Percentiles rank a stretch among this genome's conserved stretches.
These are phyloP conservation scores for Cryphonectria naterciae DNA, from an alignment of 2,329 filamentous ascomycete species.

Conservation along the genomic window DNA sequence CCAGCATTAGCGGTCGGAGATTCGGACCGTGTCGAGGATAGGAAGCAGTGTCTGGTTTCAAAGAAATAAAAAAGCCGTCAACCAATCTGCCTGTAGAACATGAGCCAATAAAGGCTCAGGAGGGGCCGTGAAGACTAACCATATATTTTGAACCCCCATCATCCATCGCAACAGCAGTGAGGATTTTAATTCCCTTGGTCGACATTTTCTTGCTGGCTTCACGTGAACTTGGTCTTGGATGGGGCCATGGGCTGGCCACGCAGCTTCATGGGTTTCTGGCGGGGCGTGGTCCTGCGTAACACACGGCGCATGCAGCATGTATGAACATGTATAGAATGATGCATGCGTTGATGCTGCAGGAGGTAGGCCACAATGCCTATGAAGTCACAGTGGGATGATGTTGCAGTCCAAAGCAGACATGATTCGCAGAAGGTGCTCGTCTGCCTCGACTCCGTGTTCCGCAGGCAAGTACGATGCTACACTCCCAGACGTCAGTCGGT, in stretches of 20 bases:
- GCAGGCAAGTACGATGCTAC: neutral
- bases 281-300: neutral
- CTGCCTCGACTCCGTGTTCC: neutral
- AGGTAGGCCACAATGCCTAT: neutral
- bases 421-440: neutral
- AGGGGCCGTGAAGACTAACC: neutral
- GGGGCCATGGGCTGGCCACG: neutral
- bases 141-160: neutral
- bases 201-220: neutral
- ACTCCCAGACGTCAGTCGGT: neutral
- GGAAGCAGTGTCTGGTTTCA: neutral
- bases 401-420: neutral
- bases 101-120: neutral
- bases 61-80: neutral
- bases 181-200: neutral
- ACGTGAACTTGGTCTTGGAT: neutral
- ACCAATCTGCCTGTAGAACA: neutral
- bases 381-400: neutral
- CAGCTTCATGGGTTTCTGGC: neutral
- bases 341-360: neutral
- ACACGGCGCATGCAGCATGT: neutral
- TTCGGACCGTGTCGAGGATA: constrained; percentile 2
- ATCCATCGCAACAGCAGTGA: neutral
- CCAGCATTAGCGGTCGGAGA: constrained; percentile 1
- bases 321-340: neutral